Conservation (phyloP, 345 rosid genomes). For the Diplotaxis tenuifolia region DNA sequence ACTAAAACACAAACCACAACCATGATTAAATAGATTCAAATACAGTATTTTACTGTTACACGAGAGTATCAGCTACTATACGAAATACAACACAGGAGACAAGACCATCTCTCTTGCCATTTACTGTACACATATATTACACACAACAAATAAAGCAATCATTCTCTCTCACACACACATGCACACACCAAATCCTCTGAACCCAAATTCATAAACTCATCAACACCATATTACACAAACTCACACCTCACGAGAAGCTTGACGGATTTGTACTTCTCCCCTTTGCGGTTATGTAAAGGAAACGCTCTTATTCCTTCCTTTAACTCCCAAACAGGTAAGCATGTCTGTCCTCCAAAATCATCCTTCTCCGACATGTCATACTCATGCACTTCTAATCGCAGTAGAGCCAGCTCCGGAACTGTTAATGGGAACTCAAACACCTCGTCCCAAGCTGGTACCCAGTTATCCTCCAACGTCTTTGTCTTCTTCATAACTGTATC, state of each 20-base stretch:
- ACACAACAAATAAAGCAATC: conserved; percentile 25
- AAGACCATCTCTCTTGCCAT: conserved; percentile 3
- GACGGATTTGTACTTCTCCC: conserved; percentile 57
- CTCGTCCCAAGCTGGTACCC: conserved; percentile 87
- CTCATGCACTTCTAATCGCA: conserved; percentile 81
- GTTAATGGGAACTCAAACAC: conserved; percentile 78
- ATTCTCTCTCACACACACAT: conserved; percentile 2
- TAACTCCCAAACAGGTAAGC: conserved; percentile 69
- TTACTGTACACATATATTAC: conserved; percentile 26
- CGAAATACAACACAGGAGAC: conserved; percentile 1
- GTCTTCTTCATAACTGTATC: conserved; percentile 81
- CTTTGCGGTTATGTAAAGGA: conserved; percentile 53
- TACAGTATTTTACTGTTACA: background rate
- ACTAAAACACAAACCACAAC: background rate
- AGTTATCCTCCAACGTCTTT: conserved; percentile 70
- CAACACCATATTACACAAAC: conserved; percentile 34
- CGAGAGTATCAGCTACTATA: background rate
- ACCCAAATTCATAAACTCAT: conserved; percentile 16
- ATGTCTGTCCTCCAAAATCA: conserved; percentile 92
- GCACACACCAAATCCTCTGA: conserved; percentile 3
- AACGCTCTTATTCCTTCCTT: conserved; percentile 67
- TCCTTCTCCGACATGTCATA: conserved; percentile 92
- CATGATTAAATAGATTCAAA: background rate
- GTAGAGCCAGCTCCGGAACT: conserved; percentile 77
- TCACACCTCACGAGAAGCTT: conserved; percentile 77